These are phyloP conservation scores for Pseudogymnoascus sp. DNA, from an alignment of 2,329 filamentous ascomycete genomes.

Conservation along the genomic window DNA sequence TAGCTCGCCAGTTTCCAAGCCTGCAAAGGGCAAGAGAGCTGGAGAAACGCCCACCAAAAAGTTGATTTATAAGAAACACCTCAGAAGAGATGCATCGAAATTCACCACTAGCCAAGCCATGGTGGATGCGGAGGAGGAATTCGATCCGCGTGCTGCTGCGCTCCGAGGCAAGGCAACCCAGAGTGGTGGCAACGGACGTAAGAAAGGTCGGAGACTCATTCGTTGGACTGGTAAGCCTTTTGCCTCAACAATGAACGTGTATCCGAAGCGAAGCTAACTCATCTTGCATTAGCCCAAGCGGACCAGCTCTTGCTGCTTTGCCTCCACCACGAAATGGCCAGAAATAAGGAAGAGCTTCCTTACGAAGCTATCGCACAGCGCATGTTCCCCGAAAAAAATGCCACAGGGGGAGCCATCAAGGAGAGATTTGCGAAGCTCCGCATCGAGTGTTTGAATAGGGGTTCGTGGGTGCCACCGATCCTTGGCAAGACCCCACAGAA, in stretches of 20 bases:
- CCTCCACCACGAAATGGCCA: constrained; percentile 15
- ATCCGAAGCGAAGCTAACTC: neutral
- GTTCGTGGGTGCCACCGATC: constrained; percentile 37
- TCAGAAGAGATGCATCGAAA: constrained; percentile 2
- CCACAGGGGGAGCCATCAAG: constrained; percentile 32
- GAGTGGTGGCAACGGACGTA: constrained; percentile 11
- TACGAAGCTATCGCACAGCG: constrained; percentile 37
- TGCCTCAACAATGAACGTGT: neutral
- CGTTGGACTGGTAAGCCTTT: constrained; percentile 10
- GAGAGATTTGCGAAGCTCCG: constrained; percentile 35
- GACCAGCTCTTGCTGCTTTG: constrained; percentile 11
- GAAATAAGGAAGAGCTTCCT: constrained; percentile 30
- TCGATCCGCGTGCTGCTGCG: constrained; percentile 11
- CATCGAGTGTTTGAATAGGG: constrained; percentile 31
- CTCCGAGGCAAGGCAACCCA: constrained; percentile 1
- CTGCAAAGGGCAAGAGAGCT: neutral
- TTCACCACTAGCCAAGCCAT: constrained; percentile 15
- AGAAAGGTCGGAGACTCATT: constrained; percentile 12
- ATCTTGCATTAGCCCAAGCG: neutral
- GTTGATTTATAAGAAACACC: constrained; percentile 6
- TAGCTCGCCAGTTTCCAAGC: neutral
- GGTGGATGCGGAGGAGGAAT: constrained; percentile 15
- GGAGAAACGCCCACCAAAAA: neutral
- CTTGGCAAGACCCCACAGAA: constrained; percentile 24
- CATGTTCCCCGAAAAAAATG: constrained; percentile 32